phyloP scores from a whole-genome alignment of 2,329 filamentous ascomycete species.

The Colletotrichum lupini region DNA sequence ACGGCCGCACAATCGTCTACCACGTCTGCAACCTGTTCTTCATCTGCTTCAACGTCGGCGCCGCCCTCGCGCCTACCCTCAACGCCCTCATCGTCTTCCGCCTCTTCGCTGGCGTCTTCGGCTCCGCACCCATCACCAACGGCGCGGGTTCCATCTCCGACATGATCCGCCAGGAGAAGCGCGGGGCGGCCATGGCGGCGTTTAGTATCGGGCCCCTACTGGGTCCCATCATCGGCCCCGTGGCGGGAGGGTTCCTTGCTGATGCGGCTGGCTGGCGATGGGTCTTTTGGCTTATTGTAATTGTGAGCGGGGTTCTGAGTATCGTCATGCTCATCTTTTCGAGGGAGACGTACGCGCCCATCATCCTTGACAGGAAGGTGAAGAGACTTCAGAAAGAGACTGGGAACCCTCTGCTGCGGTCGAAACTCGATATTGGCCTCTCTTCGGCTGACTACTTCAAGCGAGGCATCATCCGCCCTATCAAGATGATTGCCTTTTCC shows the following conservation, averaged over 20 bases:
- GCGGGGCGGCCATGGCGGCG: slow-evolving; percentile 66
- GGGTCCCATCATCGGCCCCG: slow-evolving; percentile 59
- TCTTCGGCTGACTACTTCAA: slow-evolving; percentile 53
- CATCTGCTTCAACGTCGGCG: slow-evolving; percentile 50
- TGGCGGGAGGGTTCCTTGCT: slow-evolving; percentile 56
- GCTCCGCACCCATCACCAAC: slow-evolving; percentile 71
- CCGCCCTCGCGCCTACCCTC: slow-evolving; percentile 61
- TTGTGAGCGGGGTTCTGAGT: slow-evolving; percentile 49
- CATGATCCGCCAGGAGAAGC: slow-evolving; percentile 66
- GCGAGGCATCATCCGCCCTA: slow-evolving; percentile 58
- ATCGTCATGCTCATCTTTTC: slow-evolving; percentile 51
- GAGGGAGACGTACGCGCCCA: slow-evolving; percentile 60
- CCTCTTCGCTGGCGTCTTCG: slow-evolving; percentile 71
- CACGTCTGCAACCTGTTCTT: slow-evolving; percentile 58
- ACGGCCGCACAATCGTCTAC: slow-evolving; percentile 65
- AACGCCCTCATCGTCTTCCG: slow-evolving; percentile 67
- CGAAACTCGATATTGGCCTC: slow-evolving; percentile 61
- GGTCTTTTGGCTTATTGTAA: slow-evolving; percentile 61
- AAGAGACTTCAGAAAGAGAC: slow-evolving; percentile 59
- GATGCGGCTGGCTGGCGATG: slow-evolving; percentile 58
- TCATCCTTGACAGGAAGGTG: slow-evolving; percentile 57
- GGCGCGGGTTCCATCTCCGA: slow-evolving; percentile 76
- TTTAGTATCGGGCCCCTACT: slow-evolving; percentile 57
- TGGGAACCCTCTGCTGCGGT: slow-evolving; percentile 63
- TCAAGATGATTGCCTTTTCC: slow-evolving; percentile 59